A percentile compares a stretch with the other conserved stretches of the same genome.
These are phyloP conservation scores for Cronartium quercuum DNA, from an alignment of 1,284 basidiomycete species.

Conservation along the genomic window DNA sequence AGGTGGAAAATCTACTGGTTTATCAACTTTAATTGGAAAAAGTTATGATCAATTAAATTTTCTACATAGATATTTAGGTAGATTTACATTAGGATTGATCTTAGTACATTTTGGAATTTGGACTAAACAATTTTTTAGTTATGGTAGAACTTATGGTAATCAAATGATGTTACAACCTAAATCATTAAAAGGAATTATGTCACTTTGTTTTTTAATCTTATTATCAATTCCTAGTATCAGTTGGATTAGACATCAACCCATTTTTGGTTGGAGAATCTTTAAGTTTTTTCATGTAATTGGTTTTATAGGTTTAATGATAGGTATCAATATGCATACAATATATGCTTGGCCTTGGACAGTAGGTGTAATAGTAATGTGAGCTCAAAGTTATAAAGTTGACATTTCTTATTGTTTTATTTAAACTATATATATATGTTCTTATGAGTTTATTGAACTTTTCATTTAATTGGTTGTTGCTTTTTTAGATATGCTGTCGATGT, in stretches of 20 bases:
- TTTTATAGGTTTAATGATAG: not conserved
- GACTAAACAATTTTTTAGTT: not conserved
- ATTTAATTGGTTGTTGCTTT: not conserved
- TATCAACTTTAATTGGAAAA: not conserved
- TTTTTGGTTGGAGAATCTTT: conserved; percentile 13
- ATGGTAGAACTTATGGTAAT: not conserved
- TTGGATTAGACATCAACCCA: not conserved
- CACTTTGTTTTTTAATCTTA: not conserved
- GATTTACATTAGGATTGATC: not conserved
- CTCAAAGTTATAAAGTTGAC: not conserved
- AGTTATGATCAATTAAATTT: not conserved
- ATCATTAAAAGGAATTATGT: not conserved
- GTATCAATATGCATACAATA: not conserved
- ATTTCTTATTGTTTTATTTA: too few species aligned
- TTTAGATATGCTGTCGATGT: conserved; percentile 9
- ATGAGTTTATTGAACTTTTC: not conserved
- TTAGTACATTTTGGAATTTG: conserved; percentile 3
- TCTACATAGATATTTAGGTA: not conserved
- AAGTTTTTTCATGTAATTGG: conserved; percentile 9
- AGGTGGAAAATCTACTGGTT: not conserved
- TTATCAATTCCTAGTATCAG: not conserved
- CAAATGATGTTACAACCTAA: not conserved
- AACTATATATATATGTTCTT: not conserved
- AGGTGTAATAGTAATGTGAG: not conserved
- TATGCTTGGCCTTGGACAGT: not conserved